Base-by-base conservation (phyloP, 306 rosid species). In the Castanea mollissima region DNA sequence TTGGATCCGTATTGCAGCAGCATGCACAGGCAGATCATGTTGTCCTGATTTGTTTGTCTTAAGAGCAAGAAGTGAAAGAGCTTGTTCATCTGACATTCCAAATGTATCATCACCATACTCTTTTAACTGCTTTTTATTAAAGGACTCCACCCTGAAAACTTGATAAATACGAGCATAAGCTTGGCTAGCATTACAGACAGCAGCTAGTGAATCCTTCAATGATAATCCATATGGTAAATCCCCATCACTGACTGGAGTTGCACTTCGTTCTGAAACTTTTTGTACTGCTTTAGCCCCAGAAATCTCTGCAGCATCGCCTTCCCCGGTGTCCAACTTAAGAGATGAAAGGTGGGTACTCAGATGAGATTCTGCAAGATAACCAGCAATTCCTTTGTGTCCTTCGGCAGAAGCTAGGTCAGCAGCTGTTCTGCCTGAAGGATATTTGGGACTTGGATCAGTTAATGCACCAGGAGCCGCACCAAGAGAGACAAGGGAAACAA, bases 331-430 rank as follows among this genome's bases (percentile, higher is more conserved):
- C 81, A 94, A 75, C 76, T 87, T 82, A 81, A 94, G 85, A 77
- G 85, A 85, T 76, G 55, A 23, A 27, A 94, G 92, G 52, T 89
- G 96, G 21, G 88, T 84, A 75, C 87, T 87, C 69, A 92, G 76
- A 41, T 80, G 85, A 78, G 87, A 81, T 69, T 92, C 96, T 57
- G 96, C 93, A 77, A 94, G 97, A 89, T 88, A 92, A 73, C 96
- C 98, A 63, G 97, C 92, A 76, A 94, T 92, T 80, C 98, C 98
- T 82, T 94, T 92, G 86, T 92, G 97, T 71, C 96, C 97, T 69
- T 83, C 87, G 38, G 77, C 86, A 67, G 91, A 92, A 44, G 98
- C 97, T 76, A 94, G 87, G 80, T 92, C 98, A 16, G 97, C 93
- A 71, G 98, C 96, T 75, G 96, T 86, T 85, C 90, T 87, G 54